These are phyloP conservation scores for Trichoderma harzianum DNA, from an alignment of 2,329 filamentous ascomycete genomes.

Conservation along the genomic window DNA sequence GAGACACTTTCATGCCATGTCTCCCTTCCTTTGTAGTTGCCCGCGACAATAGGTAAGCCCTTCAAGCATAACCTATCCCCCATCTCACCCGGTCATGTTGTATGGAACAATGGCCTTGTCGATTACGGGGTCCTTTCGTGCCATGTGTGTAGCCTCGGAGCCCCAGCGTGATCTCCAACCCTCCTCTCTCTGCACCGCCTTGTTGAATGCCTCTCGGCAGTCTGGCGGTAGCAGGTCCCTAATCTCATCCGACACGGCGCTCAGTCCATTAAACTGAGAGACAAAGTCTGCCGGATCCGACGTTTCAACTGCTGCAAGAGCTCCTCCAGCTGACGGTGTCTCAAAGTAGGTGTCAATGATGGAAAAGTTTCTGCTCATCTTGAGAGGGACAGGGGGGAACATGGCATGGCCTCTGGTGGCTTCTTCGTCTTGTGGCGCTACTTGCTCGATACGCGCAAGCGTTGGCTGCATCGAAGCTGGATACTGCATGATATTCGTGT, in stretches of 20 bases:
- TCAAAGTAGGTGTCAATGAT: constrained; percentile 55
- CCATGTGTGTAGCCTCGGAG: constrained; percentile 58
- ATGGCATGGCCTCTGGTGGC: constrained; percentile 30
- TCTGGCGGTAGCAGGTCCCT: constrained; percentile 63
- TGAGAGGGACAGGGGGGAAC: constrained; percentile 48
- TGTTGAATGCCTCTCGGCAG: constrained; percentile 69
- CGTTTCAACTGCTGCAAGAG: constrained; percentile 43
- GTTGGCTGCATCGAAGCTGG: constrained; percentile 87
- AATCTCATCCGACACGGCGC: constrained; percentile 62
- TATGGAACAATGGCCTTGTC: constrained; percentile 64
- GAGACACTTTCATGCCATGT: background rate
- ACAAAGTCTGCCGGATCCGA: constrained; percentile 46
- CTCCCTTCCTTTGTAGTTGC: background rate
- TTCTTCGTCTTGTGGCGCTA: constrained; percentile 45
- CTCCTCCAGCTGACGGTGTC: constrained; percentile 46
- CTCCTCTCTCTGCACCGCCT: constrained; percentile 60
- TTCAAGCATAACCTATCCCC: background rate
- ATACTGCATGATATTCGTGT: constrained; percentile 89
- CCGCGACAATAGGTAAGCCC: background rate
- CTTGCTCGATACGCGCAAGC: constrained; percentile 75
- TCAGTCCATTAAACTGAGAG: constrained; percentile 57
- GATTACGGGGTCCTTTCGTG: constrained; percentile 52
- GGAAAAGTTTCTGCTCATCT: constrained; percentile 54
- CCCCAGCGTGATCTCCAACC: constrained; percentile 75
- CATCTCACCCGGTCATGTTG: constrained; percentile 39